These are phyloP conservation scores for Rosellinia necatrix DNA, from an alignment of 2,329 filamentous ascomycete species.

Conservation along the genomic window DNA sequence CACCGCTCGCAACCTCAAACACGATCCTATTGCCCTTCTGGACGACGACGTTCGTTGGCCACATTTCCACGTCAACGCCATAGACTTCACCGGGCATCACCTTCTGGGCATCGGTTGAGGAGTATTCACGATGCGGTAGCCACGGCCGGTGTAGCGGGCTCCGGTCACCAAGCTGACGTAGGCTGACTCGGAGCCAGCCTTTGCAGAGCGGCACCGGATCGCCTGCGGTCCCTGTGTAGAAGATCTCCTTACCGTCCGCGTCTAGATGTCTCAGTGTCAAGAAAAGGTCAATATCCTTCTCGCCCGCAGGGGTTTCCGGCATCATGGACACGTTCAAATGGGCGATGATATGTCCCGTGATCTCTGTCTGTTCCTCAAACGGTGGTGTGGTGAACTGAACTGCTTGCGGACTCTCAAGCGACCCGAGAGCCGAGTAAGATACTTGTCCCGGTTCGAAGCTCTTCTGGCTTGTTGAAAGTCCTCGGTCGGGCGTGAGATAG, in stretches of 20 bases:
- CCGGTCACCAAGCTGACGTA: slow-evolving; percentile 58
- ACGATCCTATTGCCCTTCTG: slow-evolving; percentile 52
- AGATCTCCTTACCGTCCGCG: slow-evolving; percentile 58
- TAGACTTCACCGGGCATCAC: slow-evolving; percentile 62
- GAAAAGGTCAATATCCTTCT: slow-evolving; percentile 65
- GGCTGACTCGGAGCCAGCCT: slow-evolving; percentile 64
- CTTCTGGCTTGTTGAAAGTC: slow-evolving; percentile 28
- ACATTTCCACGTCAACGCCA: slow-evolving; percentile 64
- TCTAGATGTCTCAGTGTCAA: slow-evolving; percentile 64
- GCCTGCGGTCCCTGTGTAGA: slow-evolving; percentile 68
- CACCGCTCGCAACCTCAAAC: slow-evolving; percentile 52
- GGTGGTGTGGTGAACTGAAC: slow-evolving; percentile 62
- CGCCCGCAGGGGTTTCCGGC: slow-evolving; percentile 50
- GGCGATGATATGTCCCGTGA: slow-evolving; percentile 70
- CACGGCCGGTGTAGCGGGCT: slow-evolving; percentile 57
- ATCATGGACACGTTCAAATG: slow-evolving; percentile 68
- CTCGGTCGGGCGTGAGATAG: slow-evolving; percentile 57
- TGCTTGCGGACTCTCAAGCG: slow-evolving; percentile 55
- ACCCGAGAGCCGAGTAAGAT: slow-evolving; percentile 64
- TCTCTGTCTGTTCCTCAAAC: slow-evolving; percentile 67
- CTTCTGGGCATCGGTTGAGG: slow-evolving; percentile 57
- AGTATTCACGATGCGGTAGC: slow-evolving; percentile 63
- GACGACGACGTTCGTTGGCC: slow-evolving; percentile 65
- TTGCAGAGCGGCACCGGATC: slow-evolving; percentile 67
- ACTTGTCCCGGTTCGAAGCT: slow-evolving; percentile 45